Base-by-base conservation (phyloP, 345 rosid genomes). In the Populus alba region DNA sequence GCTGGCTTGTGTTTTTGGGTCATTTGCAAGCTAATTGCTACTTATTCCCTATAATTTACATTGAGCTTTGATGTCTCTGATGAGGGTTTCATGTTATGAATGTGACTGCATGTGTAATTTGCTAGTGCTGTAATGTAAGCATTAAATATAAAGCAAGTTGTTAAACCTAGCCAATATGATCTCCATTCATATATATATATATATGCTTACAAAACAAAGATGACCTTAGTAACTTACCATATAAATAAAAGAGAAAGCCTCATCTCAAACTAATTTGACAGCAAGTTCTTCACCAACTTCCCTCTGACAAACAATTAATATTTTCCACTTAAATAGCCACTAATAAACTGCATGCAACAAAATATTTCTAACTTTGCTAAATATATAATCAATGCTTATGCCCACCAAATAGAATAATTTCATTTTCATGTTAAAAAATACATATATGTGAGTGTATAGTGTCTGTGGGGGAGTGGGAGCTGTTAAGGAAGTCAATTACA, bases 231-330 rank as follows among this genome's bases (percentile, higher is more conserved):
- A 13, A 10, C 66, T 73, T 57, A 63, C 39, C 70, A 27, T 15
- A 27, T 43, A 41, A 38, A 74, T 27, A 15, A 41, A 41, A 25
- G 31, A 20, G 55, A 37, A 17, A 18, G 17, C 43, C 51, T 53
- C 37, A 53, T 65, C 31, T 16, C 6, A 51, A 67, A 37, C 53
- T 51, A 76, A 68, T n/a, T 33, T 49, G 78, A 75, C 71, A 66
- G 20, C 49, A 75, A 49, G 33, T 43, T 38, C 51, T 68, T 53
- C 73, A 76, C 79, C 79, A 76, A 76, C 79, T 76, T 66, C 66
- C 37, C 18, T 49, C 49, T 66, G 66, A 47, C 71, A 75, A 43
- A 16, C 27, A 67, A 76, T 55, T 68, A 76, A 68, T 68, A 27
- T 16, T 20, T 53, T 67, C 27, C 72, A 47, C 78, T 66, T 29